Conservation (phyloP, 352 stramenopile genomes). For the Phytophthora niederhauseri region DNA sequence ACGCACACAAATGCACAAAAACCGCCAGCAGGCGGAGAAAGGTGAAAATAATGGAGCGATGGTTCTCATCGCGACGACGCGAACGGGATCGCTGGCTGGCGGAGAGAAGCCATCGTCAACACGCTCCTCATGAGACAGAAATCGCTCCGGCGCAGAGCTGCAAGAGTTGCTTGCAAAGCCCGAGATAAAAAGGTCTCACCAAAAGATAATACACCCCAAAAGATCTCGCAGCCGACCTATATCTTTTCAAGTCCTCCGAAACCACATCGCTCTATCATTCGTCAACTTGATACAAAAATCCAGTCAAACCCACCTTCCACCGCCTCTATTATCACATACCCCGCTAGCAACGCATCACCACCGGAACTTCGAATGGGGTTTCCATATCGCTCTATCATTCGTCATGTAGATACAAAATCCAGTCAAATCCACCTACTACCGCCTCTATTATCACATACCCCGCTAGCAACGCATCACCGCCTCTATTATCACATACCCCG, state of each 20-base stretch:
- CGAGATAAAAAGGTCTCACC: not conserved
- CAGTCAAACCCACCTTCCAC: not conserved
- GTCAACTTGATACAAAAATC: not conserved
- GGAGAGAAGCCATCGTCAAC: not conserved
- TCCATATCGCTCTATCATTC: constrained; percentile 12
- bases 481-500: not conserved
- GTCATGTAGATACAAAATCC: not conserved
- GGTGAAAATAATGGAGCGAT: not conserved
- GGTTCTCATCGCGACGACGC: not conserved
- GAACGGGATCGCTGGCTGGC: not conserved
- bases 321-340: constrained; percentile 2
- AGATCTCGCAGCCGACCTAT: constrained; percentile 3
- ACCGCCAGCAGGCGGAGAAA: not conserved
- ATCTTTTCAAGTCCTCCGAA: constrained; percentile 14
- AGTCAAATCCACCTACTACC: not conserved
- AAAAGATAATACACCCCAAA: not conserved
- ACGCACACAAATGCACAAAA: constrained; percentile 21
- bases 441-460: constrained; percentile 1
- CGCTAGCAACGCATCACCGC: not conserved
- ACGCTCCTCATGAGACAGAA: not conserved
- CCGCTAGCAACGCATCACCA: not conserved
- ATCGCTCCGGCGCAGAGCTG: not conserved
- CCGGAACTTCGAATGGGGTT: constrained; percentile 16
- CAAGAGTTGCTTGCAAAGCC: not conserved
- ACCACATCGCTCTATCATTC: constrained; percentile 16